phyloP scores from a whole-genome alignment of 2,329 filamentous ascomycete genomes.

The Ceratocystis lukuohia region DNA sequence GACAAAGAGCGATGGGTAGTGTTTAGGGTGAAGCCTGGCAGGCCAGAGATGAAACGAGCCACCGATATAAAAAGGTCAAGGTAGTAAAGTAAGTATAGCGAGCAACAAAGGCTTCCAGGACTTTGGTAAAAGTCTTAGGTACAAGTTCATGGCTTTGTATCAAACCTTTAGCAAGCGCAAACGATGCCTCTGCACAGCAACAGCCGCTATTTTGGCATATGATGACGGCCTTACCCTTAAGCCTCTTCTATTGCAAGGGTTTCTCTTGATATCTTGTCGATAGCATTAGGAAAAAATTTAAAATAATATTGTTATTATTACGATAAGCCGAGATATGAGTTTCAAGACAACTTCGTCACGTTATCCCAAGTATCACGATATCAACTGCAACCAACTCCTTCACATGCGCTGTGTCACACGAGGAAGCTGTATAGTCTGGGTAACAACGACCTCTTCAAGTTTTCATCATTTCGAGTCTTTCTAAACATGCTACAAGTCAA shows the following conservation, averaged over 20 bases:
- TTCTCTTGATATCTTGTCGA: no score
- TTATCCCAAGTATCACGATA: background rate
- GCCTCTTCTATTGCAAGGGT: no score
- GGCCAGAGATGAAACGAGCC: background rate
- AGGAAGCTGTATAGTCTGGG: background rate
- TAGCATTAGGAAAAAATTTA: no score
- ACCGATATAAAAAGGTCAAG: background rate
- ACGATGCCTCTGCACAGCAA: background rate
- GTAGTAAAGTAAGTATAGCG: background rate
- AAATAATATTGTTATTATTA: no score
- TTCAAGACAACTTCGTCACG: background rate
- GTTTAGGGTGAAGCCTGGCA: background rate
- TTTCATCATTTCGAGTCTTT: background rate
- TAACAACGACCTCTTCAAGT: background rate
- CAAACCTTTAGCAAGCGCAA: background rate
- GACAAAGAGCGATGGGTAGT: background rate
- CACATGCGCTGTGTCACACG: background rate
- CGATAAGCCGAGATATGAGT: background rate
- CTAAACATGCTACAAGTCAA: background rate
- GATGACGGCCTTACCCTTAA: no score
- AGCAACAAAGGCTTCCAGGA: background rate
- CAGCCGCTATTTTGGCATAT: background rate
- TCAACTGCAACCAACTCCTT: background rate
- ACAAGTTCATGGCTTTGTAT: background rate
- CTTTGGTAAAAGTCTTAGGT: background rate